Evolutionary conservation across 352 stramenopile genomes (phyloP).

Genomic region (Aphanomyces cochlioides): DNA sequence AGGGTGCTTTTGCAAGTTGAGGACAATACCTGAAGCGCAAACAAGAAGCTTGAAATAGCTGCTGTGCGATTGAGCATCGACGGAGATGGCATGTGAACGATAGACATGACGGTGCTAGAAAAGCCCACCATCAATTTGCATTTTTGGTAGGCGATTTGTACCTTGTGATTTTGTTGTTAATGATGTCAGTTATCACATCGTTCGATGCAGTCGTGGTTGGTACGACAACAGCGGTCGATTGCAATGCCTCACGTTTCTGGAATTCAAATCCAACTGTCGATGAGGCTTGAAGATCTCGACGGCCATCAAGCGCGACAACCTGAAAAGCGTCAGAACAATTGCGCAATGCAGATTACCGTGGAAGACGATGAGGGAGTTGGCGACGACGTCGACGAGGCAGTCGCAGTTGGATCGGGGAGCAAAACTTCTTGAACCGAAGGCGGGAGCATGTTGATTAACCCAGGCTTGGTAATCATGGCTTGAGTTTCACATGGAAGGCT

Average conservation of each 20-base stretch:
- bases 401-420: conserved; percentile 35
- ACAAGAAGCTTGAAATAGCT: conserved; percentile 59
- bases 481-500: conserved; percentile 65
- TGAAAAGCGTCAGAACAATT: too few relatives aligned
- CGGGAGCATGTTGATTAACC: conserved; percentile 61
- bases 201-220: background rate
- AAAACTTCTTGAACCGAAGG: conserved; percentile 53
- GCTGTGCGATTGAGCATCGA: conserved; percentile 61
- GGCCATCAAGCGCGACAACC: background rate
- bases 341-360: too few relatives aligned
- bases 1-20: background rate
- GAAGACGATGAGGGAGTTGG: conserved; percentile 30
- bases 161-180: conserved; percentile 8
- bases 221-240: too few relatives aligned
- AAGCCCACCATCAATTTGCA: background rate
- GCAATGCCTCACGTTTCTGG: conserved; percentile 30
- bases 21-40: conserved; percentile 54
- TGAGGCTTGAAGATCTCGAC: conserved; percentile 29
- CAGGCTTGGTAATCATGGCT: conserved; percentile 64
- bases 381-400: conserved; percentile 11
- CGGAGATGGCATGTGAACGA: conserved; percentile 58
- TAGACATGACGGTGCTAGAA: conserved; percentile 33
- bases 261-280: conserved; percentile 66
- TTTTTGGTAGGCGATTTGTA: background rate
- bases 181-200: conserved; percentile 8